Percentiles rank a stretch among this genome's conserved stretches.
These are phyloP conservation scores for Afroboletus lepidellus DNA, from an alignment of 1,284 basidiomycete species.

Conservation along the genomic window DNA sequence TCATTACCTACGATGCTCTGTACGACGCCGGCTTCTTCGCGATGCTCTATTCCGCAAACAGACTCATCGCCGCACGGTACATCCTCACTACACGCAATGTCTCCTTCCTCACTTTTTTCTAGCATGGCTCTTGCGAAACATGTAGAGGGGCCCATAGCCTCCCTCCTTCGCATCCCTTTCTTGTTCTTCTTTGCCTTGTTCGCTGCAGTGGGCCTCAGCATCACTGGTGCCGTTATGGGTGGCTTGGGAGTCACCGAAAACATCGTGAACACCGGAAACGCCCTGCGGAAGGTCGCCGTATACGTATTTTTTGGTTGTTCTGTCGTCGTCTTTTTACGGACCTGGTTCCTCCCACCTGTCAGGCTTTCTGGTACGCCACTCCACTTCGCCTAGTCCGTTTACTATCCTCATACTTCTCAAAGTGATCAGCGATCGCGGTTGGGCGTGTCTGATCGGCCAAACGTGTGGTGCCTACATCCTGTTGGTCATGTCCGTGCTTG, in stretches of 20 bases:
- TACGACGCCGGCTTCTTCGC: conserved; percentile 39
- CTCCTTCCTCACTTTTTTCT: background rate
- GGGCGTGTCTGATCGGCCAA: conserved; percentile 28
- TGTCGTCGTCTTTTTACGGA: conserved; percentile 36
- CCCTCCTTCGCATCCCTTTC: conserved; percentile 32
- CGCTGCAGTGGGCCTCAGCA: conserved; percentile 39
- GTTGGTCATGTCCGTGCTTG: conserved; percentile 36
- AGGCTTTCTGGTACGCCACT: conserved; percentile 21
- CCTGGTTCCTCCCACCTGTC: conserved; percentile 27
- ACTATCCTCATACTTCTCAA: background rate
- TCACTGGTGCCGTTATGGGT: conserved; percentile 31
- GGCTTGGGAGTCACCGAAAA: background rate
- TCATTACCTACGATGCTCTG: conserved; percentile 32
- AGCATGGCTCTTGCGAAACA: conserved; percentile 22
- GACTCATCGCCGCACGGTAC: conserved; percentile 35
- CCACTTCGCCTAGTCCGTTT: background rate
- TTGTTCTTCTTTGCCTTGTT: conserved; percentile 32
- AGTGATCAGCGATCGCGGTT: conserved; percentile 16
- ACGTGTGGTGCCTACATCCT: conserved; percentile 39
- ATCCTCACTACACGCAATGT: conserved; percentile 12
- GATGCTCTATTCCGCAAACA: conserved; percentile 38
- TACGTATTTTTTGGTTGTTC: conserved; percentile 47
- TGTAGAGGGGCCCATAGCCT: conserved; percentile 33
- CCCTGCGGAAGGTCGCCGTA: conserved; percentile 37
- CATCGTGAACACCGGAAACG: conserved; percentile 15